Evolutionary conservation across 2,329 filamentous ascomycete genomes (phyloP).

Genomic region (Magnaporthiopsis poae): DNA sequence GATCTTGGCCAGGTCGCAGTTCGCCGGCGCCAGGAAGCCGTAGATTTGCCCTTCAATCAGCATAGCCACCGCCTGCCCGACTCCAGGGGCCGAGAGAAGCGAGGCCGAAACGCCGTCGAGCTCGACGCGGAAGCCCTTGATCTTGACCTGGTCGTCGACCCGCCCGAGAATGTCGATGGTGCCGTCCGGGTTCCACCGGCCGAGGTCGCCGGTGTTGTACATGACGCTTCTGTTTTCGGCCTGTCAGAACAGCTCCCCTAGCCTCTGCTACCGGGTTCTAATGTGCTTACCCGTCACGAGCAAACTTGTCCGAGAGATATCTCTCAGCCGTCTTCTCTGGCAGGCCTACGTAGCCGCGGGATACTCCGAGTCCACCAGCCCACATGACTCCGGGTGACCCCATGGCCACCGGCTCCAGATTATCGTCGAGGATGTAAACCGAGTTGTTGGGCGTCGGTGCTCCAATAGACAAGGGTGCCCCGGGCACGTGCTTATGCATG

Average conservation of each 20-base stretch:
- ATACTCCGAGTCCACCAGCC: slow-evolving; percentile 46
- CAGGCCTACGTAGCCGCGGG: slow-evolving; percentile 45
- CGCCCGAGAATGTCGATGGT: slow-evolving; percentile 45
- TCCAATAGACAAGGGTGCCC: slow-evolving; percentile 41
- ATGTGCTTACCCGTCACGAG: slow-evolving; percentile 37
- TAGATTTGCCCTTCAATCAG: slow-evolving; percentile 38
- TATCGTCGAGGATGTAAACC: slow-evolving; percentile 43
- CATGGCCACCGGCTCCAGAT: slow-evolving; percentile 32
- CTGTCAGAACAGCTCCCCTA: neutral
- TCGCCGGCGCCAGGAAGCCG: slow-evolving; percentile 30
- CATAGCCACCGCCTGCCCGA: slow-evolving; percentile 38
- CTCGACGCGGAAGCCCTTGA: slow-evolving; percentile 54
- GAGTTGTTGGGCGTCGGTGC: slow-evolving; percentile 44
- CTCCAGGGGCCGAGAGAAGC: slow-evolving; percentile 33
- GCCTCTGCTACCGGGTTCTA: neutral
- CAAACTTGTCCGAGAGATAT: slow-evolving; percentile 42
- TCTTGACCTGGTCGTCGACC: slow-evolving; percentile 52
- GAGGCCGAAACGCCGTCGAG: slow-evolving; percentile 42
- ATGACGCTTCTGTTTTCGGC: slow-evolving; percentile 30
- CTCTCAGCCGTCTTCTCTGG: slow-evolving; percentile 38
- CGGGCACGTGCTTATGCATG: slow-evolving; percentile 38
- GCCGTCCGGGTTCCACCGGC: slow-evolving; percentile 43
- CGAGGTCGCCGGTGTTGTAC: slow-evolving; percentile 53
- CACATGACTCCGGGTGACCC: slow-evolving; percentile 45
- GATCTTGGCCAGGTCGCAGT: slow-evolving; percentile 25